Conservation (phyloP, 2,329 filamentous ascomycete genomes). For the Lasiodiplodia gonubiensis region DNA sequence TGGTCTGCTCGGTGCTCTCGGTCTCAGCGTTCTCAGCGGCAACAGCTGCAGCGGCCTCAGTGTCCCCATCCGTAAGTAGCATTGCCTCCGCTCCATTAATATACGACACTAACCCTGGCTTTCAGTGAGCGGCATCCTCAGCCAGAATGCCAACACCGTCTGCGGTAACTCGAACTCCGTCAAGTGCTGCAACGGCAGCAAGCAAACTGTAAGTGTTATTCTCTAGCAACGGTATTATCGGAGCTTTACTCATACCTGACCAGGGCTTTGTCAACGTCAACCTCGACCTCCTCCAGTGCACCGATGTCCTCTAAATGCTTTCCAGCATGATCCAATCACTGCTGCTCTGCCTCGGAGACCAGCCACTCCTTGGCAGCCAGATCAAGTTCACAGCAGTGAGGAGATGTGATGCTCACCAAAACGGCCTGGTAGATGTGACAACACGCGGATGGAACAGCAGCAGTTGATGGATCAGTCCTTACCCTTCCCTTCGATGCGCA, state of each 20-base stretch:
- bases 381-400: not conserved
- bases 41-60: constrained; percentile 25
- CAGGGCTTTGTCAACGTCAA: not conserved
- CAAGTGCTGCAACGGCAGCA: constrained; percentile 32
- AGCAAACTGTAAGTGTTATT: constrained; percentile 31
- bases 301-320: not conserved
- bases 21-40: constrained; percentile 25
- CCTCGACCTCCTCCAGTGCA: not conserved
- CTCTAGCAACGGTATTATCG: too few relatives aligned
- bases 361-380: not conserved
- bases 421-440: not conserved
- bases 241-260: not conserved
- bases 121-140: not conserved
- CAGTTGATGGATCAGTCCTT: not conserved
- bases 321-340: not conserved
- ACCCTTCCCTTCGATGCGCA: not conserved
- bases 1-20: constrained; percentile 31
- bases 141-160: not conserved
- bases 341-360: not conserved
- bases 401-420: not conserved
- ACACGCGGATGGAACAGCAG: not conserved
- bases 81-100: not conserved
- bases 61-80: not conserved
- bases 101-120: not conserved
- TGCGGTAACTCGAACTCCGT: constrained; percentile 27